Conservation (phyloP, 371 early-diverging fungal species). For the Apophysomyces variabilis region DNA sequence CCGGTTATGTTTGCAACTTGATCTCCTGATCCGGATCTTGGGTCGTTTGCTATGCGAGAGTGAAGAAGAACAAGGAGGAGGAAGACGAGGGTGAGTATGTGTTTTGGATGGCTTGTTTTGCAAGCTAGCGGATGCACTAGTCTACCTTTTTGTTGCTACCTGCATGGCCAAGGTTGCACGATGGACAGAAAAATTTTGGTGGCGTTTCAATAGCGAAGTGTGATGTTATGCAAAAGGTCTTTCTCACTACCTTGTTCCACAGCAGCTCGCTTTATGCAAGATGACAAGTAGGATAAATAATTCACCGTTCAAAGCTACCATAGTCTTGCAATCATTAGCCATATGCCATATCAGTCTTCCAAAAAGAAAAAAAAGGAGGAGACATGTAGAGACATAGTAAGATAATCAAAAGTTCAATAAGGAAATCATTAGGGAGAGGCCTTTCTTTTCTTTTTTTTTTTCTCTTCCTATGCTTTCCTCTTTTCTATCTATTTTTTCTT, state of each 20-base stretch:
- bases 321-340: too few species aligned
- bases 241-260: neutral
- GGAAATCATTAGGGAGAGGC: neutral
- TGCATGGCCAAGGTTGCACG: conserved; percentile 8
- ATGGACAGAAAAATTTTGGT: neutral
- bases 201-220: conserved; percentile 6
- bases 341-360: neutral
- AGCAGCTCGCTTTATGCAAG: neutral
- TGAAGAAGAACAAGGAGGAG: neutral
- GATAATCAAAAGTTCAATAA: neutral
- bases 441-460: neutral
- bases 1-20: conserved; percentile 7
- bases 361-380: neutral
- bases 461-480: neutral
- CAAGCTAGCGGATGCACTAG: conserved; percentile 5
- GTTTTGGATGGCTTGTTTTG: neutral
- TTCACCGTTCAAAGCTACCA: too few species aligned
- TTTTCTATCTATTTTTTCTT: neutral
- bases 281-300: neutral
- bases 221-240: neutral
- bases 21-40: conserved; percentile 3
- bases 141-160: conserved; percentile 9
- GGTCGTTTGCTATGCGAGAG: neutral
- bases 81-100: neutral
- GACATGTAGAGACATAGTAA: neutral